A percentile compares a stretch with the other conserved stretches of the same genome.
Evolutionary conservation across 495 filamentous ascomycete species (phyloP).

Genomic region (Lepidopterella palustris): DNA sequence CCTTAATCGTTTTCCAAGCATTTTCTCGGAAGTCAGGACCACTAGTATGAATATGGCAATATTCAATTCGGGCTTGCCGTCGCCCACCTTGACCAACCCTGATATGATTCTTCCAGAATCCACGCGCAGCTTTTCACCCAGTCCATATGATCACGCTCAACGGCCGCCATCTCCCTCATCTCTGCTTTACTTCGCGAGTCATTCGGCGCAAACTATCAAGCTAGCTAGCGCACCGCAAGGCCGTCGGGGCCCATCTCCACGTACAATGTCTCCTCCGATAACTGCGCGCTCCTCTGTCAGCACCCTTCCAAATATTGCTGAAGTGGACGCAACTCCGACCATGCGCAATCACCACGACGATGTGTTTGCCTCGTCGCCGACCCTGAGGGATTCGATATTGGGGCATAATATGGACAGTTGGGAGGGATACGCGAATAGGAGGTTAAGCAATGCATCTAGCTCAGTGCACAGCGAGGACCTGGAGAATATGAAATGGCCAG

Average conservation of each 20-base stretch:
- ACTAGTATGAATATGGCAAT: constrained; percentile 7
- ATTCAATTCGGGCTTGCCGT: constrained; percentile 40
- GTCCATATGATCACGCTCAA: constrained; percentile 13
- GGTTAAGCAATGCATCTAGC: constrained; percentile 24
- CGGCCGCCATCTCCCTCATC: constrained; percentile 21
- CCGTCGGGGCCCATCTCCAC: constrained; percentile 11
- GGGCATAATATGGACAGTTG: not conserved
- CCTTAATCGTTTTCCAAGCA: constrained; percentile 10
- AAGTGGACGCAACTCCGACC: constrained; percentile 8
- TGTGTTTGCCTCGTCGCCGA: constrained; percentile 26
- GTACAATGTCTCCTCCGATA: constrained; percentile 13
- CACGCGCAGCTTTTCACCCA: constrained; percentile 22
- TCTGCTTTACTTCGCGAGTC: constrained; percentile 21
- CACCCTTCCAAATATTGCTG: constrained; percentile 21
- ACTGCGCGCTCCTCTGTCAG: constrained; percentile 16
- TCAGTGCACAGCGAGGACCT: constrained; percentile 33
- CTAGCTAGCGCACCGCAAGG: constrained; percentile 15
- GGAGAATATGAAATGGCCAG: constrained; percentile 29
- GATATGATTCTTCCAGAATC: constrained; percentile 82
- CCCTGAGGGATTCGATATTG: constrained; percentile 6
- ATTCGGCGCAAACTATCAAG: constrained; percentile 13
- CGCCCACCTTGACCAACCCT: constrained; percentile 84
- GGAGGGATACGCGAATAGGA: constrained; percentile 5
- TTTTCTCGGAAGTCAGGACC: constrained; percentile 5
- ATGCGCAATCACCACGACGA: constrained; percentile 6